These are phyloP conservation scores for Saccharomycopsis schoenii DNA, from an alignment of 805 yeast genomes.

Conservation along the genomic window DNA sequence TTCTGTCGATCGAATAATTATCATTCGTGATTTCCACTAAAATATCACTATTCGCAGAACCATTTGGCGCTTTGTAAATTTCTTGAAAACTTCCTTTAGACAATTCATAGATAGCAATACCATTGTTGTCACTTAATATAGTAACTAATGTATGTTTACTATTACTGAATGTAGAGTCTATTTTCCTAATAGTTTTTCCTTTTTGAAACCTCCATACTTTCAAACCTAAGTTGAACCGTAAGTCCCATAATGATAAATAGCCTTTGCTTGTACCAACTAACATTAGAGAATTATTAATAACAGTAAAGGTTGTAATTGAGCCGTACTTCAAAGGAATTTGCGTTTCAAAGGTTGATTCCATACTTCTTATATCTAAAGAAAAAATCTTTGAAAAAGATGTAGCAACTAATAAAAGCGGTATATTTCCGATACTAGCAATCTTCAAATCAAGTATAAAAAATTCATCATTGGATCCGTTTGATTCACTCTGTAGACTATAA, in stretches of 20 bases:
- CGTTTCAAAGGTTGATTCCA: conserved; percentile 34
- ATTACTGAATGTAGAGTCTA: conserved; percentile 24
- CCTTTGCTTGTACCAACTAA: conserved; percentile 71
- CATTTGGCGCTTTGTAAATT: conserved; percentile 3
- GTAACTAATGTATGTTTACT: conserved; percentile 12
- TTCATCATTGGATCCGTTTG: conserved; percentile 36
- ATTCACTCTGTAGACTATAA: conserved; percentile 25
- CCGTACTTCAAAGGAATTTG: conserved; percentile 61
- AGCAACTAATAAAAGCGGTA: conserved; percentile 36
- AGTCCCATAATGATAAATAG: conserved; percentile 69
- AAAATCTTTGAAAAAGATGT: conserved; percentile 46
- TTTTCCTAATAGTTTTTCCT: conserved; percentile 38
- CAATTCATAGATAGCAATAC: conserved; percentile 34
- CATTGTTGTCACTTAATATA: conserved; percentile 12
- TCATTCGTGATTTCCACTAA: background rate
- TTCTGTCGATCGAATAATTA: background rate
- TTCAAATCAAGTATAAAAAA: conserved; percentile 25
- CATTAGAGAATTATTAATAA: conserved; percentile 32
- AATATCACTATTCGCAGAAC: background rate
- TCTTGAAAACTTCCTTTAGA: conserved; percentile 29
- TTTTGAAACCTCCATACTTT: conserved; percentile 53
- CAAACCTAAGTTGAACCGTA: conserved; percentile 52
- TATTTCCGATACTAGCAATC: conserved; percentile 24
- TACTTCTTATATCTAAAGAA: conserved; percentile 47
- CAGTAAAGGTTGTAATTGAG: conserved; percentile 47